These are phyloP conservation scores for Pseudogymnoascus sp. DNA, from an alignment of 2,329 filamentous ascomycete species.

Conservation along the genomic window DNA sequence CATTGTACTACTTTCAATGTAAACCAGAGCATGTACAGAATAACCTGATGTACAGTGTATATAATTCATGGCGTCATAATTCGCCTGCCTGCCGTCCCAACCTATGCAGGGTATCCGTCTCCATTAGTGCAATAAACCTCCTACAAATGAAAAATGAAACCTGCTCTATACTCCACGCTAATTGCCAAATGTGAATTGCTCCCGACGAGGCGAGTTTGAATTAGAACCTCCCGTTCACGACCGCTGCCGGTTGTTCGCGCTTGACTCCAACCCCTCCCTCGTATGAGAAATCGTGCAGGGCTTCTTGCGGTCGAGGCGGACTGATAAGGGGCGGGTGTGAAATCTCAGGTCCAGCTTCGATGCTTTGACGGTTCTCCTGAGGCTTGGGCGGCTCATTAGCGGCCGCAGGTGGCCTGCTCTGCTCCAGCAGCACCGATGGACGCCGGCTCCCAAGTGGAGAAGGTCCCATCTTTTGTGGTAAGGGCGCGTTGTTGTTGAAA, in stretches of 20 bases:
- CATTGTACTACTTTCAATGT: slow-evolving; percentile 6
- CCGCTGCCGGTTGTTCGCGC: not conserved
- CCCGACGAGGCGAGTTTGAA: not conserved
- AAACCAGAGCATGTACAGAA: slow-evolving; percentile 8
- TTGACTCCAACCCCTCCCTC: slow-evolving; percentile 2
- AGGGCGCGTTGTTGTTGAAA: slow-evolving; percentile 11
- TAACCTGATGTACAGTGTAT: slow-evolving; percentile 3
- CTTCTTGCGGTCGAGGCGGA: not conserved
- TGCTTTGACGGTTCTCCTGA: slow-evolving; percentile 7
- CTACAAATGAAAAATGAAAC: slow-evolving; percentile 5
- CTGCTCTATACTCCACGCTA: slow-evolving; percentile 8
- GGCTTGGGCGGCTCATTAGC: slow-evolving; percentile 15
- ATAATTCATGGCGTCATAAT: slow-evolving; percentile 7
- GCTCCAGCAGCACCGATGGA: slow-evolving; percentile 27
- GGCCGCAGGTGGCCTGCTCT: slow-evolving; percentile 18
- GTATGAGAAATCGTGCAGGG: not conserved
- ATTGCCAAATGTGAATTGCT: slow-evolving; percentile 5
- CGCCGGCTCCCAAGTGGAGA: slow-evolving; percentile 28
- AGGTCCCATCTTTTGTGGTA: slow-evolving; percentile 25
- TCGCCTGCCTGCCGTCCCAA: not conserved
- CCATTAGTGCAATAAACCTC: slow-evolving; percentile 4
- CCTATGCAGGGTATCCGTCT: slow-evolving; percentile 5
- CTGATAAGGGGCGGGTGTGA: not conserved
- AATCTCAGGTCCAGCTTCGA: not conserved
- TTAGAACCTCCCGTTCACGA: slow-evolving; percentile 1